phyloP scores from a whole-genome alignment of 768 basidiomycete species.

The Agrocybe praecox region DNA sequence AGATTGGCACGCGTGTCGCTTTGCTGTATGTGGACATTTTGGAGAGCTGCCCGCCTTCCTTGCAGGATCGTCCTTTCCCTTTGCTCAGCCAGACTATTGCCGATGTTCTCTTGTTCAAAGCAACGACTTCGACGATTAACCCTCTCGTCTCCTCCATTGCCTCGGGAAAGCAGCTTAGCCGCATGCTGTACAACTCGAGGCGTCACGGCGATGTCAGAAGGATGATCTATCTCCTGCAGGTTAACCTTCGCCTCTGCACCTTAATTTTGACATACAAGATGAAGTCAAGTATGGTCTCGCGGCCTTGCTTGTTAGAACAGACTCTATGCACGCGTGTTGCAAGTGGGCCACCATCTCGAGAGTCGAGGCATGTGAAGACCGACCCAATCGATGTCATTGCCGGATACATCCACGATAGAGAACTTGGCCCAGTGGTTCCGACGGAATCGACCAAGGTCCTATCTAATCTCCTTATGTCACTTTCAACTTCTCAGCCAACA shows the following conservation, averaged over 20 bases:
- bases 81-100: conserved; percentile 63
- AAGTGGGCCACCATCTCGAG: conserved; percentile 46
- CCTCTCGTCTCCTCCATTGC: conserved; percentile 77
- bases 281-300: conserved; percentile 39
- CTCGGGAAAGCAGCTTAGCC: conserved; percentile 58
- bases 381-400: conserved; percentile 81
- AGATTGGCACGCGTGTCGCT: conserved; percentile 72
- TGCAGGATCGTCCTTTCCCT: conserved; percentile 60
- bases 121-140: conserved; percentile 78
- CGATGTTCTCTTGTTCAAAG: conserved; percentile 73
- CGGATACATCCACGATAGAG: conserved; percentile 64
- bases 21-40: conserved; percentile 71
- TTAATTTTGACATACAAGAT: conserved; percentile 69
- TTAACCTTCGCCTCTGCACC: conserved; percentile 63
- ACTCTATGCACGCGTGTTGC: conserved; percentile 65
- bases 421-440: conserved; percentile 61
- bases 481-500: conserved; percentile 61
- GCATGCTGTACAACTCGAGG: conserved; percentile 60
- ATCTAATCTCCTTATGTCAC: conserved; percentile 66
- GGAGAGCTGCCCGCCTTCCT: conserved; percentile 55
- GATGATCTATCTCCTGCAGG: conserved; percentile 68
- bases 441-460: conserved; percentile 68
- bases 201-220: conserved; percentile 71
- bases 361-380: conserved; percentile 48
- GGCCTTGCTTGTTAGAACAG: conserved; percentile 75